A percentile compares a stretch with the other conserved stretches of the same genome.
Conservation (phyloP, 331 rosid genomes). For the Spiraea crenata region DNA sequence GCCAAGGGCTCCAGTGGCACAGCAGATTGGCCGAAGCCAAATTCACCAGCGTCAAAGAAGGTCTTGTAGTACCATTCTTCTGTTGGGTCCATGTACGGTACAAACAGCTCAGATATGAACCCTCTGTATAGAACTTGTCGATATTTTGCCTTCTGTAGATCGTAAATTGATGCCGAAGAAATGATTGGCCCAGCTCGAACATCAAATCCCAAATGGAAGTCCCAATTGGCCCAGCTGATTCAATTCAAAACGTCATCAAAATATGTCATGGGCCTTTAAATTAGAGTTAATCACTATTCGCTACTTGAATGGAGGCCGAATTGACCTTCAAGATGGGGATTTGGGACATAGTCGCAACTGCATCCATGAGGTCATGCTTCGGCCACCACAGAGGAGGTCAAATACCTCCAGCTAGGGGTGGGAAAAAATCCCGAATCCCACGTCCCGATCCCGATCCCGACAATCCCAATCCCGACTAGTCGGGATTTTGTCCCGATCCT, state of each 20-base stretch:
- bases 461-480: too few species aligned
- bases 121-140: constrained; percentile 57
- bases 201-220: constrained; percentile 54
- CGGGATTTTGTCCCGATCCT: too few species aligned
- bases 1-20: constrained; percentile 41
- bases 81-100: constrained; percentile 67
- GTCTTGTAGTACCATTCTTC: constrained; percentile 57
- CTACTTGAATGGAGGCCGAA: too few species aligned
- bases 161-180: constrained; percentile 57
- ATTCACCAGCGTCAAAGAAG: constrained; percentile 61
- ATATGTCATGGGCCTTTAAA: too few species aligned
- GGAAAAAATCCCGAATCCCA: too few species aligned
- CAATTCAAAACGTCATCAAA: not conserved
- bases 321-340: too few species aligned
- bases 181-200: constrained; percentile 51
- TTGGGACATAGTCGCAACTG: too few species aligned
- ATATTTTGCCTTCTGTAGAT: constrained; percentile 33
- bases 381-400: too few species aligned
- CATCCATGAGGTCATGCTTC: too few species aligned
- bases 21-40: constrained; percentile 50
- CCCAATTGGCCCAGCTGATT: constrained; percentile 70
- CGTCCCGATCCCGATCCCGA: too few species aligned
- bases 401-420: too few species aligned
- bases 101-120: constrained; percentile 46
- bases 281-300: too few species aligned